phyloP scores from a whole-genome alignment of 306 rosid genomes.

The Fragaria iinumae region DNA sequence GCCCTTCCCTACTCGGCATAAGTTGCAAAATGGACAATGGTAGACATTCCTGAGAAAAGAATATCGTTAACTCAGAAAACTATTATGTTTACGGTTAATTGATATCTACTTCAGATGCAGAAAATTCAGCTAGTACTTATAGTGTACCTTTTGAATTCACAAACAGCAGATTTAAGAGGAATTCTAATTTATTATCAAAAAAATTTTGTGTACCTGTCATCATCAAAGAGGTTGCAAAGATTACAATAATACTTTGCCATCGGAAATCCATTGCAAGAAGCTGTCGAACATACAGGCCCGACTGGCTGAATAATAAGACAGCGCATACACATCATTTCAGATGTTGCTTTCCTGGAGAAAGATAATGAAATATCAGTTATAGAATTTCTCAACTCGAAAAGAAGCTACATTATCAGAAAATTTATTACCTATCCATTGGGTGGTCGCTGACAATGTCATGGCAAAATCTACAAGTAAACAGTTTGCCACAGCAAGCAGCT shows the following conservation, averaged over 20 bases:
- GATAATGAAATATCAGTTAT: constrained; percentile 18
- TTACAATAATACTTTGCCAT: constrained; percentile 85
- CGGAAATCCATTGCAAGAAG: constrained; percentile 70
- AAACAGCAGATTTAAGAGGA: not conserved
- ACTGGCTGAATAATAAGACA: constrained; percentile 71
- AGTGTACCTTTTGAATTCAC: not conserved
- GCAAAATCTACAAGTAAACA: constrained; percentile 85
- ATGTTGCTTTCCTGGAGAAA: constrained; percentile 71
- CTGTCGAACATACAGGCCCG: constrained; percentile 68
- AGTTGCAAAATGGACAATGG: constrained; percentile 95
- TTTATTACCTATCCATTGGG: constrained; percentile 81
- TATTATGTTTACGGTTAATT: not conserved
- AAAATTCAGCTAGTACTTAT: not conserved
- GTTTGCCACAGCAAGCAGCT: constrained; percentile 85
- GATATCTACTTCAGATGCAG: not conserved
- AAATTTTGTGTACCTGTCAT: constrained; percentile 64
- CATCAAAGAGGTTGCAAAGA: constrained; percentile 87
- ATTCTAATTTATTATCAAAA: not conserved
- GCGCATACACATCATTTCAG: constrained; percentile 90
- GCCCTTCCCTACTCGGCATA: constrained; percentile 93
- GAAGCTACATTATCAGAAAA: constrained; percentile 8
- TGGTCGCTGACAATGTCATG: constrained; percentile 87
- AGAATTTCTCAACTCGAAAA: not conserved
- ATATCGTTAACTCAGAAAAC: not conserved
- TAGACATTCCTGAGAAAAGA: constrained; percentile 58